These are phyloP conservation scores for Bipolaris bicolor DNA, from an alignment of 2,329 filamentous ascomycete genomes.

Conservation along the genomic window DNA sequence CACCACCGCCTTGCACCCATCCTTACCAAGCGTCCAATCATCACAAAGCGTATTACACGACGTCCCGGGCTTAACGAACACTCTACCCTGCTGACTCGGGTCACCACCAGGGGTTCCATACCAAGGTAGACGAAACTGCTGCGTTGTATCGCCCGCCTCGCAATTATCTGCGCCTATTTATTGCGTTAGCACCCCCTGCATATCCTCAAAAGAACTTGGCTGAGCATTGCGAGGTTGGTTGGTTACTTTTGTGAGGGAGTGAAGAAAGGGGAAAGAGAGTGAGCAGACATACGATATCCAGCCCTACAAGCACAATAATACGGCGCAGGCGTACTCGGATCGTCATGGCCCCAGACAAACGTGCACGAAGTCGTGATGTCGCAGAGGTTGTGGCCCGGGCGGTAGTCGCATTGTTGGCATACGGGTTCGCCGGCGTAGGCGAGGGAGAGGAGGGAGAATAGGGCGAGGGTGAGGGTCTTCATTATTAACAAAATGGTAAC, in stretches of 20 bases:
- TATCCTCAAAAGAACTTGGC: no score
- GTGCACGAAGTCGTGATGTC: slow-evolving; percentile 55
- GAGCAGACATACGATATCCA: slow-evolving; percentile 3
- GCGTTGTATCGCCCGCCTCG: background rate
- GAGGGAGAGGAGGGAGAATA: background rate
- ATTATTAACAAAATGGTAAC: background rate
- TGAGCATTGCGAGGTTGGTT: no score
- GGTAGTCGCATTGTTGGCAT: slow-evolving; percentile 1
- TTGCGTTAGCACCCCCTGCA: background rate
- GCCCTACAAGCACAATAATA: slow-evolving; percentile 7
- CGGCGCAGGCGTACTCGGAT: background rate
- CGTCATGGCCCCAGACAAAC: slow-evolving; percentile 14
- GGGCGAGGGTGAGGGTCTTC: background rate
- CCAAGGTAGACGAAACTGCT: slow-evolving; percentile 6
- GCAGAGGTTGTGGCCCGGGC: slow-evolving; percentile 42
- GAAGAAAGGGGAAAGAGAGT: no score
- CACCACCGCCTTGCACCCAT: slow-evolving; percentile 26
- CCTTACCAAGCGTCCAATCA: slow-evolving; percentile 20
- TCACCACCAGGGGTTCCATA: slow-evolving; percentile 8
- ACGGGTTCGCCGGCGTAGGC: background rate
- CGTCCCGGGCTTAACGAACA: slow-evolving; percentile 28
- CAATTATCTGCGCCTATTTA: background rate
- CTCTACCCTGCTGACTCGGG: slow-evolving; percentile 19
- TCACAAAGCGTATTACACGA: slow-evolving; percentile 25
- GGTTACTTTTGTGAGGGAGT: background rate